Base-by-base conservation (phyloP, 1,139 yeast genomes). In the Saccharomyces hybrid region DNA sequence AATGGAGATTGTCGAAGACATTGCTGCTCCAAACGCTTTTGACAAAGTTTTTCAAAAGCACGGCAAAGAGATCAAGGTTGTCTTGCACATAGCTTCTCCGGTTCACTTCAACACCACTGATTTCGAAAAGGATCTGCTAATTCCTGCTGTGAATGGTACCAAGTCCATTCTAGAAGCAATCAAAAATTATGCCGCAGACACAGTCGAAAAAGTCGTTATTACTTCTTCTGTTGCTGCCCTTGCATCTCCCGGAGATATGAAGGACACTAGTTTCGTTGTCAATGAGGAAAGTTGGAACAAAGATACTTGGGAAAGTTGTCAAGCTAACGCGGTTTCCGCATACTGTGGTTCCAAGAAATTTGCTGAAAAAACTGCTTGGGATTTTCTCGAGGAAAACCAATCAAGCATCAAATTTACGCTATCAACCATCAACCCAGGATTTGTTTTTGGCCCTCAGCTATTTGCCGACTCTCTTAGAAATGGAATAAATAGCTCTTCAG, bases 151-250 rank as follows among this genome's bases (percentile, higher is more conserved):
- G 38, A 64, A 75, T 50, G 85, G 85, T 26, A 79, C 84, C 7
- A 64, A 65, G 48, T 72, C 73, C 56, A 68, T 78, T 26, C 68
- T 80, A 50, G 64, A 66, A n/a, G 75, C 82, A 1, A 73, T 77
- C 47, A 67, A 72, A 59, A 62, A 70, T 28, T 64, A 68, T 58
- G 83, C 78, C 3, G 77, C 79, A n/a, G 74, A 76, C 9, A 48
- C 47, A 50, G 80, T 83, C 48, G 61, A 26, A 58, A 69, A 54
- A 59, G 64, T 52, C 54, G 66, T 48, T 26, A 66, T 80, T 31
- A 82, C 86, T 1, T 81, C 86, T 0, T 80, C 85, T 0, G 76
- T 72, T 62, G 84, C 83, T 9, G 76, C 84, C 0, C 73, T 77
- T 47, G 52, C 62, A 41, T 61, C 67, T 42, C 23, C 25, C 41